phyloP scores from a whole-genome alignment of 257 asterid genomes.

The Forsythia viridissima region DNA sequence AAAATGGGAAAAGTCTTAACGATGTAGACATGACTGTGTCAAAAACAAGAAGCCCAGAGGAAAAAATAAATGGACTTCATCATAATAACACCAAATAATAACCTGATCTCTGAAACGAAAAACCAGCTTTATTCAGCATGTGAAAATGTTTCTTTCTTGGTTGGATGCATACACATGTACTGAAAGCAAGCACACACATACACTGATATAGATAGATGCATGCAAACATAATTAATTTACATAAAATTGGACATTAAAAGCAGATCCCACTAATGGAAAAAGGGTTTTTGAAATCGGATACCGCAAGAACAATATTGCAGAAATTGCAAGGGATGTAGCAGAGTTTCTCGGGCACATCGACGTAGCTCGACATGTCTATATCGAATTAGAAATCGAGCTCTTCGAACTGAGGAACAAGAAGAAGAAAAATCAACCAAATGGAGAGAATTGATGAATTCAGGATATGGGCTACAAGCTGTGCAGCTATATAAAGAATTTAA shows the following conservation, averaged over 20 bases:
- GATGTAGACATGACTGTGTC: conserved; percentile 71
- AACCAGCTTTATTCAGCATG: conserved; percentile 57
- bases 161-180: conserved; percentile 4
- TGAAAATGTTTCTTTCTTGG: conserved; percentile 24
- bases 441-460: conserved; percentile 14
- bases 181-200: conserved; percentile 7
- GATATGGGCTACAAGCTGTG: conserved; percentile 29
- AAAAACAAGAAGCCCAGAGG: conserved; percentile 29
- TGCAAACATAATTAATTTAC: conserved; percentile 14
- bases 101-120: conserved; percentile 41
- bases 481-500: conserved; percentile 36
- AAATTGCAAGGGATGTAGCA: conserved; percentile 93
- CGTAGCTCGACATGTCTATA: conserved; percentile 41
- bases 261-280: conserved; percentile 37
- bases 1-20: conserved; percentile 35
- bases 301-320: conserved; percentile 95
- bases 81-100: conserved; percentile 31
- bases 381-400: not conserved
- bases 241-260: conserved; percentile 22
- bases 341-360: conserved; percentile 68
- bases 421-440: conserved; percentile 12
- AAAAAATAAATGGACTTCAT: conserved; percentile 28
- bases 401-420: not conserved
- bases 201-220: conserved; percentile 8
- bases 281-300: conserved; percentile 27